Percentiles rank a stretch among this genome's conserved stretches.
phyloP scores from a whole-genome alignment of 257 asterid genomes.

The Knoxia roxburghii region DNA sequence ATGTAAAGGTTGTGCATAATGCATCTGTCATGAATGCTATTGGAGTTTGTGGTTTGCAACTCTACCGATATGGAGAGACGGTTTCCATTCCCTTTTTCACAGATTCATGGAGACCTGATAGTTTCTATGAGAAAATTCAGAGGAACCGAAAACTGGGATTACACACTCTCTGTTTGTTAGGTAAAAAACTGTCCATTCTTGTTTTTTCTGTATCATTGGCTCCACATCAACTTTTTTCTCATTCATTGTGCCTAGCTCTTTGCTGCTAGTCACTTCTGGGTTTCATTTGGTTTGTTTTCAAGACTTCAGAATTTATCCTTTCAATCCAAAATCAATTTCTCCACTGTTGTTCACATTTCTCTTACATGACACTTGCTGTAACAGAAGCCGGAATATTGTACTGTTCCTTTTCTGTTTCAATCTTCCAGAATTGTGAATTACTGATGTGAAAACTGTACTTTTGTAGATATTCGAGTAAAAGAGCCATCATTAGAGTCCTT shows the following conservation, averaged over 20 bases:
- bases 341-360: not conserved
- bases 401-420: slow-evolving; percentile 1
- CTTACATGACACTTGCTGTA: not conserved
- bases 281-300: not conserved
- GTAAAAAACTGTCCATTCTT: too few relatives aligned
- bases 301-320: not conserved
- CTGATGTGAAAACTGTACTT: slow-evolving; percentile 1
- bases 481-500: slow-evolving; percentile 83
- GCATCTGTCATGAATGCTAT: slow-evolving; percentile 94
- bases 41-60: slow-evolving; percentile 92
- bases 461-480: slow-evolving; percentile 80
- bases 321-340: not conserved
- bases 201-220: too few relatives aligned
- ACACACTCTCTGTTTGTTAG: slow-evolving; percentile 88
- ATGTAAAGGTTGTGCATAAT: slow-evolving; percentile 79
- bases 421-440: not conserved
- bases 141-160: slow-evolving; percentile 59
- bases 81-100: slow-evolving; percentile 90
- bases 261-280: not conserved
- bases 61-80: slow-evolving; percentile 85
- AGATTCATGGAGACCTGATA: slow-evolving; percentile 90
- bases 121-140: slow-evolving; percentile 77
- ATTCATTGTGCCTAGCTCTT: not conserved
- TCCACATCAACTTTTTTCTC: not conserved
- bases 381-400: not conserved